Evolutionary conservation across 2,329 filamentous ascomycete genomes (phyloP), one percentile per base, ranked within the genome.

Genomic region (Fusarium subtropicale): DNA sequence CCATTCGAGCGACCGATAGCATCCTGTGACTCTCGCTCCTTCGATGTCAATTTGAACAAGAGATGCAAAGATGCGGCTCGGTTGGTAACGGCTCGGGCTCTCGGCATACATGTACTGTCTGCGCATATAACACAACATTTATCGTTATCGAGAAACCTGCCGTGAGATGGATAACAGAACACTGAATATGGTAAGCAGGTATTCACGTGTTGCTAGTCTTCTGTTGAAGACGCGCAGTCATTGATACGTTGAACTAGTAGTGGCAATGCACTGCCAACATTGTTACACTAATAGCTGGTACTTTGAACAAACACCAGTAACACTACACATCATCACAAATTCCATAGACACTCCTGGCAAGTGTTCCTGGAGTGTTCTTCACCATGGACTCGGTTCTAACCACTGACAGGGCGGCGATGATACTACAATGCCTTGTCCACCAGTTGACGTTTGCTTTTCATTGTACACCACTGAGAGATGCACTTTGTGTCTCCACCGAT

Each of bases 1-100:
- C 36, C 48, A 54, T 60, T 66, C 59, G 56, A 56, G 56, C 50
- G 46, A 65, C 53, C 59, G 61, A 56, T 69, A 59, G 60, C 54
- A 54, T 64, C 62, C 53, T 57, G 24, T 60, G 48, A 51, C 28
- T 44, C 39, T 53, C 39, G 28, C 26, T 60, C 24, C 28, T 46
- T 42, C 20, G 47, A 50, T 47, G 47, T 42, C 51, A 53, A 56
- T 57, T 61, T 31, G 24, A 33, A 31, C 33, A 59, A 56, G 30
- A 33, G 54, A 54, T 50, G 52, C 51, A 60, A 47, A 42, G 54
- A 55, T 55, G 38, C 48, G 22, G 60, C 56, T 58, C 54, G 57
- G 39, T 65, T 44, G 42, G 57, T 52, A 50, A 24, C 56, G 54
- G 36, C 56, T 39, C 16, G 31, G 47, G 28, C 36, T 41, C 39